Percentiles rank a stretch among this genome's conserved stretches.
Conservation (phyloP, 495 filamentous ascomycete genomes). For the Penicillium arizonense region DNA sequence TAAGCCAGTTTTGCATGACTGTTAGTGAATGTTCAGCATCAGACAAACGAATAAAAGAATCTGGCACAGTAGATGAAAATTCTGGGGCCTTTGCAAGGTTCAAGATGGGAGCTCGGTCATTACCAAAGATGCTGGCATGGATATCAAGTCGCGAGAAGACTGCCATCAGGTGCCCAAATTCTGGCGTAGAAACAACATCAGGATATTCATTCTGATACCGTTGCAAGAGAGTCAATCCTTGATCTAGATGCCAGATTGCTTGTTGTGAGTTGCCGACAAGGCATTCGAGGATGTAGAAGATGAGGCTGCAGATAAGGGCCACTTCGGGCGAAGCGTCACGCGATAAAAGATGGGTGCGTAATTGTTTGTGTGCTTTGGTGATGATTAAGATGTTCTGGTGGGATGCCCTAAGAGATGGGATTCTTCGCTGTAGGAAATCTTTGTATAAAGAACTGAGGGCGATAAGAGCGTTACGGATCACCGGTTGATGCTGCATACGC, state of each 20-base stretch:
- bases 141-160: constrained; percentile 25
- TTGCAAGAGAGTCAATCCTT: constrained; percentile 20
- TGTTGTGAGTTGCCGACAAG: constrained; percentile 21
- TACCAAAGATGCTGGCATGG: constrained; percentile 25
- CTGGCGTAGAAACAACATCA: neutral
- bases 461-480: constrained; percentile 41
- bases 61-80: constrained; percentile 2
- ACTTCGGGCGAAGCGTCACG: constrained; percentile 18
- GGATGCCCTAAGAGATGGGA: neutral
- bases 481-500: constrained; percentile 32
- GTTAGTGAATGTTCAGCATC: constrained; percentile 13
- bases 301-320: constrained; percentile 29
- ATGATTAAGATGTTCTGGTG: constrained; percentile 12
- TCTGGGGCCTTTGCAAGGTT: neutral
- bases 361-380: constrained; percentile 21
- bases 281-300: constrained; percentile 32
- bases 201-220: constrained; percentile 2
- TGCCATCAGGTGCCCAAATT: constrained; percentile 6
- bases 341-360: constrained; percentile 14
- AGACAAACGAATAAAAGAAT: constrained; percentile 5
- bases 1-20: constrained; percentile 17
- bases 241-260: constrained; percentile 28
- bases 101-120: constrained; percentile 10
- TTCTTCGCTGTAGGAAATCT: too few species aligned
- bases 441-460: constrained; percentile 28